Evolutionary conservation across 345 rosid species (phyloP).

Genomic region (Kandelia obovata): DNA sequence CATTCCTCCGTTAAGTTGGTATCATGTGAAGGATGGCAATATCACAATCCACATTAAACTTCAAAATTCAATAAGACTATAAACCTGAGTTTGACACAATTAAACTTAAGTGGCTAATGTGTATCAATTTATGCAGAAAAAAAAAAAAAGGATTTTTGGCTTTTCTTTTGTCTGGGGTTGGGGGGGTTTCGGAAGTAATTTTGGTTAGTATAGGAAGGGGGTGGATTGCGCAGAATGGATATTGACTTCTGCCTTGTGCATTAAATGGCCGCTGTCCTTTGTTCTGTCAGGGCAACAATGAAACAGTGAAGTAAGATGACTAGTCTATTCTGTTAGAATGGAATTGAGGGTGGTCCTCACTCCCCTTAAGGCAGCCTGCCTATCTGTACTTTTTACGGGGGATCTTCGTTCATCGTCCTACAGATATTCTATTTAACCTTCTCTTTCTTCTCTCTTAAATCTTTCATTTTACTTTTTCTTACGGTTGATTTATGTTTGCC

Average conservation of each 20-base stretch:
- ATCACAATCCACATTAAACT: background rate
- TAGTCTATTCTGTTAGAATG: slow-evolving; percentile 1
- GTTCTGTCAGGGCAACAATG: background rate
- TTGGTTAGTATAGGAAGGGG: background rate
- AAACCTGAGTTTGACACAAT: background rate
- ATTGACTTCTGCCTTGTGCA: slow-evolving; percentile 13
- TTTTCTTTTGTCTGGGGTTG: background rate
- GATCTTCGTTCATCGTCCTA: too few relatives aligned
- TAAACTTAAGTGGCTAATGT: too few relatives aligned
- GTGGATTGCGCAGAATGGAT: background rate
- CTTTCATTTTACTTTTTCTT: too few relatives aligned
- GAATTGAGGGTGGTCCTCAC: slow-evolving; percentile 13
- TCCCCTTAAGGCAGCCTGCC: background rate
- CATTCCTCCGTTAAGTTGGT: background rate
- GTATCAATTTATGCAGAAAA: too few relatives aligned
- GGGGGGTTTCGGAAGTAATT: background rate
- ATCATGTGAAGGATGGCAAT: slow-evolving; percentile 4
- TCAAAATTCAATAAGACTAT: background rate
- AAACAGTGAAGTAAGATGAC: background rate
- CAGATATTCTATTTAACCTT: too few relatives aligned
- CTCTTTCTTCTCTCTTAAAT: too few relatives aligned
- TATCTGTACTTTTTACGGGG: background rate
- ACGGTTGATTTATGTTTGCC: background rate
- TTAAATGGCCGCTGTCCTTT: slow-evolving; percentile 4
- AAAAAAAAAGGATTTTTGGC: too few relatives aligned